A percentile compares a stretch with the other conserved stretches of the same genome.
Conservation (phyloP, 176 grass and related monocot species). For the Musa schizocarpa region DNA sequence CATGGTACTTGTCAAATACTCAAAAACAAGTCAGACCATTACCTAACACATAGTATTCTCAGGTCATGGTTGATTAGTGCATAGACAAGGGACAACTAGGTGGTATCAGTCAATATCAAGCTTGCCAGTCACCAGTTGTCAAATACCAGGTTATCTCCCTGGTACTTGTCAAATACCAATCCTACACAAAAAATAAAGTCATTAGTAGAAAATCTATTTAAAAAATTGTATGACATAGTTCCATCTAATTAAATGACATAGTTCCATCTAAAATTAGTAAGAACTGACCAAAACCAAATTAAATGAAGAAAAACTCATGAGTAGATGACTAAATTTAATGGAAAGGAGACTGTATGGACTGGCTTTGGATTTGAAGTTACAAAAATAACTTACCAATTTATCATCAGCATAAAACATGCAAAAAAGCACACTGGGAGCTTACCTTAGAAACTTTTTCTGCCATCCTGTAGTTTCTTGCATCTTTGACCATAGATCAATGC, state of each 20-base stretch:
- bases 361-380: background rate
- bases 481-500: conserved; percentile 65
- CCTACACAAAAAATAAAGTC: too few relatives aligned
- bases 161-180: too few relatives aligned
- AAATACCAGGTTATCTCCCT: too few relatives aligned
- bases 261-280: background rate
- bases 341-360: background rate
- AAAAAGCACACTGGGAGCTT: conserved; percentile 4
- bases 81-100: too few relatives aligned
- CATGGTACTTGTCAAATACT: too few relatives aligned
- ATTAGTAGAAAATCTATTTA: too few relatives aligned
- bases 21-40: too few relatives aligned
- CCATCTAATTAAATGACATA: background rate
- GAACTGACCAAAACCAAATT: background rate
- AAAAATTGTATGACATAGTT: background rate
- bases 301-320: background rate
- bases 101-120: too few relatives aligned
- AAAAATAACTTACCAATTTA: background rate
- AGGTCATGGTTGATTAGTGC: too few relatives aligned
- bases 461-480: conserved; percentile 62
- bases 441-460: conserved; percentile 75
- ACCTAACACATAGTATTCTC: too few relatives aligned
- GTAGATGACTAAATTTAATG: background rate
- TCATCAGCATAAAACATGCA: background rate
- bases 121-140: too few relatives aligned